Evolutionary conservation across 148 eudicot genomes (phyloP).

Genomic region (Vaccinium darrowii): DNA sequence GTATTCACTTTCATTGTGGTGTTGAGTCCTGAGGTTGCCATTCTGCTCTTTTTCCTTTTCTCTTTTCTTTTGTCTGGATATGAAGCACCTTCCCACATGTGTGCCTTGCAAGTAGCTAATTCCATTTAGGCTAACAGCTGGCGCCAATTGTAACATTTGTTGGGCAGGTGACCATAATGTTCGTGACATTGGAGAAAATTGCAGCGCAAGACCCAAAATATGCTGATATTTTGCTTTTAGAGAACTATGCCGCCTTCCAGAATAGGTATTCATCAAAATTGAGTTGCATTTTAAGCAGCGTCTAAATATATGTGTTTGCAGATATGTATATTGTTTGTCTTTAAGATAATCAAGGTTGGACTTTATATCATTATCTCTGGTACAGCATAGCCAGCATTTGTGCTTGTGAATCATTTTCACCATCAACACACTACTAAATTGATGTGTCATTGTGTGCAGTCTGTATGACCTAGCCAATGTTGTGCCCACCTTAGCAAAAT

Average conservation of each 20-base stretch:
- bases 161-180: conserved; percentile 84
- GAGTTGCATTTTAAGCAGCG: neutral
- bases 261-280: conserved; percentile 54
- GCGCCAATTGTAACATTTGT: conserved; percentile 9
- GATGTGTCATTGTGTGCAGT: conserved; percentile 42
- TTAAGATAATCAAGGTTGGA: neutral
- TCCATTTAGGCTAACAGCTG: neutral
- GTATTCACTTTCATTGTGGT: neutral
- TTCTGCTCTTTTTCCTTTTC: neutral
- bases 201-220: conserved; percentile 76
- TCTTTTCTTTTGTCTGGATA: neutral
- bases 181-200: conserved; percentile 89
- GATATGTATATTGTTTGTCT: neutral
- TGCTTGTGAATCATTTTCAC: neutral
- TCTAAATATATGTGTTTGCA: neutral
- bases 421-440: conserved; percentile 15
- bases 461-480: conserved; percentile 94
- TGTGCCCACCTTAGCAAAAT: conserved; percentile 86
- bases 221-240: conserved; percentile 80
- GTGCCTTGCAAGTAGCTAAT: conserved; percentile 4
- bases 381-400: conserved; percentile 6
- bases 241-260: conserved; percentile 97
- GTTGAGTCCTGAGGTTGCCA: neutral
- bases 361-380: neutral
- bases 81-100: neutral